These are phyloP conservation scores for Blastocystis sp. DNA, from an alignment of 352 stramenopile genomes.

Conservation along the genomic window DNA sequence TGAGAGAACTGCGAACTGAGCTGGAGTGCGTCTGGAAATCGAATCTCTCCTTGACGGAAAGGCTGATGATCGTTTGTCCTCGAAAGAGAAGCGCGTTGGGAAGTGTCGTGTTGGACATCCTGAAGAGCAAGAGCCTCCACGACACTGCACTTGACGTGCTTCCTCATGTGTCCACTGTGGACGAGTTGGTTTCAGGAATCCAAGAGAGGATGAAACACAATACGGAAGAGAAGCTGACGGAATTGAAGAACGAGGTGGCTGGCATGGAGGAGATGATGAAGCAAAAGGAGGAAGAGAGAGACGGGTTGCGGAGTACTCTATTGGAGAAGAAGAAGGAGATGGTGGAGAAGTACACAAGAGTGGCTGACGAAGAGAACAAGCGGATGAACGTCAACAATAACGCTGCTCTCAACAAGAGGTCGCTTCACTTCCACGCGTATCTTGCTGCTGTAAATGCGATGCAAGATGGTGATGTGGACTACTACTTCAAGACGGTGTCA, in stretches of 20 bases:
- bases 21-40: not conserved
- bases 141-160: not conserved
- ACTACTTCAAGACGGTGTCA: not conserved
- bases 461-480: not conserved
- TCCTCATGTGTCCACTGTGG: not conserved
- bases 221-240: not conserved
- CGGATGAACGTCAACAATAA: not conserved
- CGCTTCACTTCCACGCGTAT: not conserved
- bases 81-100: not conserved
- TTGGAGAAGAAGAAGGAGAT: slow-evolving; percentile 7
- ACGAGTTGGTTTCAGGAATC: not conserved
- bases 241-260: not conserved
- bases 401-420: not conserved
- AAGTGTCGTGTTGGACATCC: slow-evolving; percentile 25
- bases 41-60: not conserved
- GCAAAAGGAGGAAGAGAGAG: not conserved
- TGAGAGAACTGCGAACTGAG: not conserved
- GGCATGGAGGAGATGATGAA: not conserved
- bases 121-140: not conserved
- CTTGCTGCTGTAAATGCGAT: not conserved
- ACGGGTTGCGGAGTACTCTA: not conserved
- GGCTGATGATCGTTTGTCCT: slow-evolving; percentile 31
- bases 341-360: not conserved
- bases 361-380: not conserved
- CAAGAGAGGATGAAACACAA: not conserved